phyloP scores from a whole-genome alignment of 108 stramenopile species.

The Pseudonitzschia multiseries region DNA sequence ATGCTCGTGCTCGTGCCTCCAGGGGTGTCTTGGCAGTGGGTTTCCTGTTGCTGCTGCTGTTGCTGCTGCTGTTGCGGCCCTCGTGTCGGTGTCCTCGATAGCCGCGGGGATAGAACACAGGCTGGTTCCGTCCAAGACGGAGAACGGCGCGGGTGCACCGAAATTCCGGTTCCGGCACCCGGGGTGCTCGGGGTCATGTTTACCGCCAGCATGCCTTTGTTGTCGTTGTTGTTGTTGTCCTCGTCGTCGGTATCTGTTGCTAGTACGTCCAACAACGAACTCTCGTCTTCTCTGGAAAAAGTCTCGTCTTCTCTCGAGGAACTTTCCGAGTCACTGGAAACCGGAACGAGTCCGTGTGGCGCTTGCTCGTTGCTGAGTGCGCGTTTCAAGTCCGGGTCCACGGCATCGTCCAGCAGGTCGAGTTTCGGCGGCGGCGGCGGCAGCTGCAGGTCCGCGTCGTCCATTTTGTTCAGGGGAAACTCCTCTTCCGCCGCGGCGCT shows the following conservation, averaged over 20 bases:
- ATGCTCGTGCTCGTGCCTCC: too few species aligned
- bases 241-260: not conserved
- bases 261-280: too few species aligned
- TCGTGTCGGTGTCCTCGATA: not conserved
- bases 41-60: too few species aligned
- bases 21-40: not conserved
- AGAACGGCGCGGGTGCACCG: not conserved
- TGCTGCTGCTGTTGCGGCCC: too few species aligned
- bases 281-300: slow-evolving; percentile 4
- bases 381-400: not conserved
- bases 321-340: slow-evolving; percentile 1
- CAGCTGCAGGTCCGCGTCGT: not conserved
- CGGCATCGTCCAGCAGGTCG: too few species aligned
- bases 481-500: slow-evolving; percentile 1
- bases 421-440: too few species aligned
- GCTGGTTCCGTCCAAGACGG: not conserved
- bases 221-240: not conserved
- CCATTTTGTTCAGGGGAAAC: not conserved
- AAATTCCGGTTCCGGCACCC: not conserved
- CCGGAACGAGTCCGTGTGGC: slow-evolving; percentile 1
- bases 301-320: slow-evolving; percentile 9
- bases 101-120: not conserved
- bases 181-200: not conserved
- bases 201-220: not conserved
- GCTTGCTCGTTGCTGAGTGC: not conserved